These are phyloP conservation scores for Crucihimalaya himalaica DNA, from an alignment of 345 rosid genomes.

Conservation along the genomic window DNA sequence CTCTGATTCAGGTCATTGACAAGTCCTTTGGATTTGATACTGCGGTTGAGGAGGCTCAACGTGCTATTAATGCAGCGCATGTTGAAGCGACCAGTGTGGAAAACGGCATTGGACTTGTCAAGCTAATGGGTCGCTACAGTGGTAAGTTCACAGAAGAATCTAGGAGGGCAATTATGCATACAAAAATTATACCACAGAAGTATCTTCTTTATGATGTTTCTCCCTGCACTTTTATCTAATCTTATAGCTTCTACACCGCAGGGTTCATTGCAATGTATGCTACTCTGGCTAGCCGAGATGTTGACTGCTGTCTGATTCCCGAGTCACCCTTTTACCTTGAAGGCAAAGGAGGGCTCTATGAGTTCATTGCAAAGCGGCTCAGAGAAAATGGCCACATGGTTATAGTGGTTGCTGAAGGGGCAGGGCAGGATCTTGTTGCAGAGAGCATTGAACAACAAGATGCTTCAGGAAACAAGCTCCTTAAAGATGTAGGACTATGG, in stretches of 20 bases:
- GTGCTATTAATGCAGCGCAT: conserved; percentile 91
- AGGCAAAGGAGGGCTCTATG: conserved; percentile 82
- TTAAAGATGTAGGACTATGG: conserved; percentile 83
- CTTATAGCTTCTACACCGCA: conserved; percentile 31
- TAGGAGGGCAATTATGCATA: not conserved
- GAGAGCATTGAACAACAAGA: conserved; percentile 58
- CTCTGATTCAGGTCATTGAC: conserved; percentile 74
- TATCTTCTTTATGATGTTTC: not conserved
- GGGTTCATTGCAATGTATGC: conserved; percentile 79
- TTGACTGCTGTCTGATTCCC: conserved; percentile 92
- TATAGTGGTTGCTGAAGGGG: conserved; percentile 88
- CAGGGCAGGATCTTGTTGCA: conserved; percentile 77
- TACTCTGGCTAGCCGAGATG: conserved; percentile 89
- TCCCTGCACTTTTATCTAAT: not conserved
- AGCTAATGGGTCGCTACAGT: conserved; percentile 86
- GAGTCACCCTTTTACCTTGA: conserved; percentile 92
- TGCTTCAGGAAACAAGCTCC: conserved; percentile 87
- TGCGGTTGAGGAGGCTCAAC: conserved; percentile 97
- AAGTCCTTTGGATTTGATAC: conserved; percentile 91
- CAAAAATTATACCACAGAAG: not conserved
- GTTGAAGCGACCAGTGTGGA: conserved; percentile 79
- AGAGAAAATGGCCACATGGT: conserved; percentile 88
- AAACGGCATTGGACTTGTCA: conserved; percentile 86
- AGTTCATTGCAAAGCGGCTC: conserved; percentile 61
- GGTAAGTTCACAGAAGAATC: conserved; percentile 52